These are phyloP conservation scores for Ophiocordyceps polyrhachis-furcata DNA, from an alignment of 2,329 filamentous ascomycete genomes.

Conservation along the genomic window DNA sequence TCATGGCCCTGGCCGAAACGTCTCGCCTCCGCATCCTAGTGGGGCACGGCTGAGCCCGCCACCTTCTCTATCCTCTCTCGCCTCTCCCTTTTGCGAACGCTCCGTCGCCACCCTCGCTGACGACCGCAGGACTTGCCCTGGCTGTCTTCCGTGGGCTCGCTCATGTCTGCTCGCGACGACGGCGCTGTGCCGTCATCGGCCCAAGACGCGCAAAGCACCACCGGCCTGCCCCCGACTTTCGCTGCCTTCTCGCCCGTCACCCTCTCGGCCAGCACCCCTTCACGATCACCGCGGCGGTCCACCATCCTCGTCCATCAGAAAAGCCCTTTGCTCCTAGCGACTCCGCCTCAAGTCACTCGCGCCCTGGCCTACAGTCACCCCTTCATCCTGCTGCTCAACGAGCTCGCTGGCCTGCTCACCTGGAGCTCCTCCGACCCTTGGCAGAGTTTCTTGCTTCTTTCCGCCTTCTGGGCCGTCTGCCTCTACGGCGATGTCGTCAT, in stretches of 20 bases:
- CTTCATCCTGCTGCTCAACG: slow-evolving; percentile 78
- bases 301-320: slow-evolving; percentile 95
- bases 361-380: slow-evolving; percentile 92
- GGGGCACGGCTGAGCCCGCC: background rate
- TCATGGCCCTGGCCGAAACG: background rate
- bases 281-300: slow-evolving; percentile 49
- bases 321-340: slow-evolving; percentile 78
- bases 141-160: slow-evolving; percentile 25
- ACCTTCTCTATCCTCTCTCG: background rate
- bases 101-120: slow-evolving; percentile 1
- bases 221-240: slow-evolving; percentile 47
- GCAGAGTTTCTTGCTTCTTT: slow-evolving; percentile 87
- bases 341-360: slow-evolving; percentile 83
- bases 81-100: background rate
- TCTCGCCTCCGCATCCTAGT: background rate
- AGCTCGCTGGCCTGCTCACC: slow-evolving; percentile 65
- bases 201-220: slow-evolving; percentile 14
- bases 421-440: slow-evolving; percentile 91
- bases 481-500: slow-evolving; percentile 78
- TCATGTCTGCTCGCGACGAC: slow-evolving; percentile 22
- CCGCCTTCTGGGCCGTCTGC: slow-evolving; percentile 67
- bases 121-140: slow-evolving; percentile 25
- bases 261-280: slow-evolving; percentile 46
- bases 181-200: slow-evolving; percentile 10
- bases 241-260: slow-evolving; percentile 81